Base-by-base conservation (phyloP, 257 asterid genomes). In the Penstemon davidsonii region DNA sequence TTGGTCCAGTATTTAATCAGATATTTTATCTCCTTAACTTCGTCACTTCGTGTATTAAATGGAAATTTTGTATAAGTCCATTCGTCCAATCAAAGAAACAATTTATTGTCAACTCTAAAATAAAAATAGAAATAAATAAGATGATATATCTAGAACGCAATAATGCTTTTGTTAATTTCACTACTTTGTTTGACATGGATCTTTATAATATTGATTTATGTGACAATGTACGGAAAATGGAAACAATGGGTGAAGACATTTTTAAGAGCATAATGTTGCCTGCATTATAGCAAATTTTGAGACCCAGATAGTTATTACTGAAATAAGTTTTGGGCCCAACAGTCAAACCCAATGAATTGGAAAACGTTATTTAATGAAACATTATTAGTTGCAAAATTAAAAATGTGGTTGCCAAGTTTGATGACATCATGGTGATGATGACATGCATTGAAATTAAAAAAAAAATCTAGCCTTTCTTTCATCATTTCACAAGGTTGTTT, bases 361-460 rank as follows among this genome's bases (percentile, higher is more conserved):
- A 13, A 40, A 61, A 9, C 66, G 54, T 44, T 61, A 61, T 43
- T 61, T 49, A 49, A 49, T n/a, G 11, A 4, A 10, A 10, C 18
- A 46, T 46, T 46, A 46, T 46, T 4, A 46, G 52, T 46, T 46
- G 9, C 54, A 49, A 49, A 49, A 4, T 9, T 49, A 13, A 8
- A 68, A 42, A 51, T 59, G 63, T 11, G 71, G 67, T 45, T 62
- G 44, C 42, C 39, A 62, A 62, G 44, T 8, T 47, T 36, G 36
- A 60, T 10, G 66, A 55, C 42, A 55, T 39, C n/a, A 38, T 46
- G 71, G 55, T 7, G 6, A 66, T 42, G 42, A 66, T 73, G 51
- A 66, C 52, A 43, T 42, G 9, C 38, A 7, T 58, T 58, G 57
- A 66, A 49, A 40, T 36, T 66, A 56, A 25, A 25, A 25, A 25